Conservation (phyloP, 306 rosid species). For the Prunus mongolica region DNA sequence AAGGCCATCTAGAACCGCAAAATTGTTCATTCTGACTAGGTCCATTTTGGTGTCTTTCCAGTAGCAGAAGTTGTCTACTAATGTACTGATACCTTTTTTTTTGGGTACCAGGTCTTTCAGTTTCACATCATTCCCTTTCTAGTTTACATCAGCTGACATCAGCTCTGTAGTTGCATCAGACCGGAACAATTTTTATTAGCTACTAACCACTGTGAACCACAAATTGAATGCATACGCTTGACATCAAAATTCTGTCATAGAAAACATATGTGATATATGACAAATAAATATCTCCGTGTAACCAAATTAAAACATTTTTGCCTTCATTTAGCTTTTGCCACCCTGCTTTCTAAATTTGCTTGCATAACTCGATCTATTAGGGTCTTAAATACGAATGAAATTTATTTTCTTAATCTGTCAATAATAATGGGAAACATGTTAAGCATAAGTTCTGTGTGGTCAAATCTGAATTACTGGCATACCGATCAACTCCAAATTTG, state of each 20-base stretch:
- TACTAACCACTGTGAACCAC: background rate
- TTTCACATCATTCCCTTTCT: background rate
- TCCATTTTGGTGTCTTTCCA: background rate
- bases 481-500: constrained; percentile 89
- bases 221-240: background rate
- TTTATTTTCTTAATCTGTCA: background rate
- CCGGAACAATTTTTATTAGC: background rate
- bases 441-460: constrained; percentile 4
- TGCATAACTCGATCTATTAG: background rate
- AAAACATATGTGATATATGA: background rate
- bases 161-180: background rate
- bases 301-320: background rate
- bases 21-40: background rate
- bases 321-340: background rate
- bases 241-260: background rate
- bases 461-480: constrained; percentile 24
- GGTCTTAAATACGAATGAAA: background rate
- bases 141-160: background rate
- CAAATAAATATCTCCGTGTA: background rate
- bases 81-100: background rate
- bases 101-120: background rate
- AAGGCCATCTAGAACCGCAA: background rate
- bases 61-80: background rate
- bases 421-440: constrained; percentile 18
- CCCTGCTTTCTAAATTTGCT: background rate